These are phyloP conservation scores for Termitomyces sp. DNA, from an alignment of 768 basidiomycete genomes.

Conservation along the genomic window DNA sequence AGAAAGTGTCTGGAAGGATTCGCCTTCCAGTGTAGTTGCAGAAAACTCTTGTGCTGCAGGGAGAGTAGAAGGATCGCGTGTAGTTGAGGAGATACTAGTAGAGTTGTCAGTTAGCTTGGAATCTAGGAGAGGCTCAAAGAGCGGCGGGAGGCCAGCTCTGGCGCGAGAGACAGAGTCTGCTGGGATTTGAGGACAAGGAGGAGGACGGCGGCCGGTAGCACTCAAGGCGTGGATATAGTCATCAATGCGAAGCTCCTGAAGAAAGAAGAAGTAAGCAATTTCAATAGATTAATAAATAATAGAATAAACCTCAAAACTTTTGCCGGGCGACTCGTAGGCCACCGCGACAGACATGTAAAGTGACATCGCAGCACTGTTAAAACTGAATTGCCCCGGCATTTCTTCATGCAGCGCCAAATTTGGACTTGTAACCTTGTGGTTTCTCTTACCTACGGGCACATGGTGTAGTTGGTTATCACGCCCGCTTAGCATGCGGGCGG, in stretches of 20 bases:
- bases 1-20: slow-evolving; percentile 32
- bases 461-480: no score
- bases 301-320: slow-evolving; percentile 24
- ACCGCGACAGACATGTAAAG: slow-evolving; percentile 22
- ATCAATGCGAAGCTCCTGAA: slow-evolving; percentile 47
- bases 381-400: no score
- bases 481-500: no score
- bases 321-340: slow-evolving; percentile 16
- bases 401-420: no score
- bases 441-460: no score
- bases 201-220: slow-evolving; percentile 40
- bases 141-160: slow-evolving; percentile 40
- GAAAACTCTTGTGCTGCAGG: slow-evolving; percentile 18
- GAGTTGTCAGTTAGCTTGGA: neutral
- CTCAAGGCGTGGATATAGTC: slow-evolving; percentile 50
- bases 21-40: slow-evolving; percentile 9
- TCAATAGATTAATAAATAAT: neutral
- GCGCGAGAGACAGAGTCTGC: slow-evolving; percentile 35
- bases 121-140: slow-evolving; percentile 38
- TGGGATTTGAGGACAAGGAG: slow-evolving; percentile 42
- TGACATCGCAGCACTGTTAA: no score
- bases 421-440: no score
- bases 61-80: slow-evolving; percentile 16
- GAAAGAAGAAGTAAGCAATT: neutral
- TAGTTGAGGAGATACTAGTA: slow-evolving; percentile 10